Conservation (phyloP, 306 rosid species). For the Dalbergia cultrata region DNA sequence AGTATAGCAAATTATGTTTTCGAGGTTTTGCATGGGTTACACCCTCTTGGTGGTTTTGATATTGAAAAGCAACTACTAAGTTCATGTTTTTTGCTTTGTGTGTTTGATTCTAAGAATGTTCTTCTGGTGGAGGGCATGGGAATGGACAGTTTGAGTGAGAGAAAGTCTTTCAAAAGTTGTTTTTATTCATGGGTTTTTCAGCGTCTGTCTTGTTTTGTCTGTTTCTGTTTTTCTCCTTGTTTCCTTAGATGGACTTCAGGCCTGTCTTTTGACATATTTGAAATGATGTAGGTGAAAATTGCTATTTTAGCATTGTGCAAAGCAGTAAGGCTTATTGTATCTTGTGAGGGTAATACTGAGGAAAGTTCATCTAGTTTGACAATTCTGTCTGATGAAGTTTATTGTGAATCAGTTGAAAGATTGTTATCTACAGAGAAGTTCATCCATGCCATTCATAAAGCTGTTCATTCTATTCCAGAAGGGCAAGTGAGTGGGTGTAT, state of each 20-base stretch:
- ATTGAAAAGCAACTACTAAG: neutral
- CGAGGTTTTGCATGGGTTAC: conserved; percentile 34
- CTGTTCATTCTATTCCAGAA: conserved; percentile 80
- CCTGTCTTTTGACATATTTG: conserved; percentile 38
- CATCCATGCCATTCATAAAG: conserved; percentile 62
- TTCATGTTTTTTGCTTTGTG: conserved; percentile 11
- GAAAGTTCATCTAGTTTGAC: conserved; percentile 57
- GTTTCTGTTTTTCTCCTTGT: neutral
- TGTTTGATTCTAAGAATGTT: conserved; percentile 30
- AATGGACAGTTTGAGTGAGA: conserved; percentile 13
- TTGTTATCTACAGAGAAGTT: conserved; percentile 69
- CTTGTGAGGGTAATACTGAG: conserved; percentile 49
- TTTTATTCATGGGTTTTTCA: conserved; percentile 23
- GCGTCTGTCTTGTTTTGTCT: conserved; percentile 26
- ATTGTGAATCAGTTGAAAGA: conserved; percentile 73
- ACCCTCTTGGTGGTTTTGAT: conserved; percentile 22
- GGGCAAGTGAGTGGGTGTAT: conserved; percentile 82
- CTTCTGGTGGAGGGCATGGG: conserved; percentile 30
- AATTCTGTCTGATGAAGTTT: conserved; percentile 56
- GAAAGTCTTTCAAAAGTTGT: neutral
- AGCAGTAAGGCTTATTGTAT: conserved; percentile 68
- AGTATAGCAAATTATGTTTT: conserved; percentile 11
- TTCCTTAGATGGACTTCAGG: conserved; percentile 39
- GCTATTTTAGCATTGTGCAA: conserved; percentile 78
- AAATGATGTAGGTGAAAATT: conserved; percentile 74